Conservation (phyloP, 2,329 filamentous ascomycete genomes). For the Lasiodiplodia hormozganensis region DNA sequence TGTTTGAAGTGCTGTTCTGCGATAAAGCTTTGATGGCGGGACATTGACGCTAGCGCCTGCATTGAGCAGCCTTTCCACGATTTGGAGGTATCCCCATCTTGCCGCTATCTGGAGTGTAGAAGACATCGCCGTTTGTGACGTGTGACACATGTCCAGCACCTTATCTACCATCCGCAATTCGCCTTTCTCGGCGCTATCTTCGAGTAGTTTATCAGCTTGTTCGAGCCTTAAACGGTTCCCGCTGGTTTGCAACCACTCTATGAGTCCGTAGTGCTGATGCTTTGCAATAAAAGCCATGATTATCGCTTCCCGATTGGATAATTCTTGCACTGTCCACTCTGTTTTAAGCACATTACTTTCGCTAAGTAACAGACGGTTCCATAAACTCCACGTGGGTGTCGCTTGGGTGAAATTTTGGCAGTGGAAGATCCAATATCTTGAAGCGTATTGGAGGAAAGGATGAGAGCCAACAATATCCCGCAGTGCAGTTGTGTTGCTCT, state of each 20-base stretch:
- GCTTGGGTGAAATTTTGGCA: not conserved
- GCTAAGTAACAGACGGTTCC: not conserved
- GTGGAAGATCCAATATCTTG: not conserved
- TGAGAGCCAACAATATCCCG: not conserved
- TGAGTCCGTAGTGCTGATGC: not conserved
- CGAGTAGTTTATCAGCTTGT: too few species aligned
- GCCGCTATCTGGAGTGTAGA: too few species aligned
- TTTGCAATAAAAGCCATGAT: not conserved
- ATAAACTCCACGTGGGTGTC: not conserved
- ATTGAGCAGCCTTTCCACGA: too few species aligned
- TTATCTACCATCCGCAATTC: fast-evolving
- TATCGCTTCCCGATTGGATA: fast-evolving
- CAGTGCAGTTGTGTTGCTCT: not conserved
- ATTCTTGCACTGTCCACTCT: not conserved
- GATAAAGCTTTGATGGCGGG: too few species aligned
- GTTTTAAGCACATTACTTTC: not conserved
- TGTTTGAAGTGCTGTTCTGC: too few species aligned
- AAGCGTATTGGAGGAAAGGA: not conserved
- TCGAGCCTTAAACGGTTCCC: not conserved
- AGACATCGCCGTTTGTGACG: too few species aligned
- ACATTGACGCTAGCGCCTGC: too few species aligned
- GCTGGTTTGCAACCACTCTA: not conserved
- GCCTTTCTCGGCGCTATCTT: too few species aligned
- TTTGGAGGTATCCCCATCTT: too few species aligned
- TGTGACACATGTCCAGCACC: too few species aligned